phyloP scores from a whole-genome alignment of 805 yeast genomes.

The Hanseniaspora hatyaiensis region DNA sequence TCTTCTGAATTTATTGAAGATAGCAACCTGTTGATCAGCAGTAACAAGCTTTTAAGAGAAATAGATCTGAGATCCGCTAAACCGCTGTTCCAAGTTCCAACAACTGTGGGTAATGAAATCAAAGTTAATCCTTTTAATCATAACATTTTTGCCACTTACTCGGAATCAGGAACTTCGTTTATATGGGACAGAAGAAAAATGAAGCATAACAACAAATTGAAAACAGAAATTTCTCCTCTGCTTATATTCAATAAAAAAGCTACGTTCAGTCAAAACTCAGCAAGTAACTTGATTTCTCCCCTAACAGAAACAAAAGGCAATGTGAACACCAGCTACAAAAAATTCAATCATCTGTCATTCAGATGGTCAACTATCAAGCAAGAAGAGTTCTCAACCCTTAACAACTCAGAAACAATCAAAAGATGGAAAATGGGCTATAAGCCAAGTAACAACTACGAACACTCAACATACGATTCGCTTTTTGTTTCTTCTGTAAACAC shows the following conservation, averaged over 20 bases:
- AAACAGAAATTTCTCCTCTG: slow-evolving; percentile 9
- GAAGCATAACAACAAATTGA: slow-evolving; percentile 1
- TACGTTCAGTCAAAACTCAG: slow-evolving; percentile 15
- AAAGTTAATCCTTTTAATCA: slow-evolving; percentile 57
- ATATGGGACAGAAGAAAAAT: slow-evolving; percentile 70
- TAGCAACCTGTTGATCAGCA: slow-evolving; percentile 55
- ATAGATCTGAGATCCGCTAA: slow-evolving; percentile 57
- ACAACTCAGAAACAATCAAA: slow-evolving; percentile 64
- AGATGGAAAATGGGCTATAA: slow-evolving; percentile 67
- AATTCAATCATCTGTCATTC: slow-evolving; percentile 51
- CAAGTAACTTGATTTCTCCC: slow-evolving; percentile 10
- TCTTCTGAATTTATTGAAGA: slow-evolving; percentile 58
- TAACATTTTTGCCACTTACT: slow-evolving; percentile 57
- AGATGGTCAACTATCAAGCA: slow-evolving; percentile 52
- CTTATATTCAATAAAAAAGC: slow-evolving; percentile 14
- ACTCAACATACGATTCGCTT: slow-evolving; percentile 37
- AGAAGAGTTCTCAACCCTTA: slow-evolving; percentile 69
- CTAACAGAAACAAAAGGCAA: not conserved
- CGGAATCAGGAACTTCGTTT: slow-evolving; percentile 75
- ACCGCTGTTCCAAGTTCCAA: slow-evolving; percentile 62
- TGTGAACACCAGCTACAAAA: slow-evolving; percentile 43
- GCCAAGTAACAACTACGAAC: slow-evolving; percentile 30
- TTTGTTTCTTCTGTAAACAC: slow-evolving; percentile 71
- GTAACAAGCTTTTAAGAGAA: slow-evolving; percentile 66
- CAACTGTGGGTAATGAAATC: slow-evolving; percentile 59